Evolutionary conservation across 2,329 filamentous ascomycete species (phyloP).

Genomic region (Fusarium albosuccineum): DNA sequence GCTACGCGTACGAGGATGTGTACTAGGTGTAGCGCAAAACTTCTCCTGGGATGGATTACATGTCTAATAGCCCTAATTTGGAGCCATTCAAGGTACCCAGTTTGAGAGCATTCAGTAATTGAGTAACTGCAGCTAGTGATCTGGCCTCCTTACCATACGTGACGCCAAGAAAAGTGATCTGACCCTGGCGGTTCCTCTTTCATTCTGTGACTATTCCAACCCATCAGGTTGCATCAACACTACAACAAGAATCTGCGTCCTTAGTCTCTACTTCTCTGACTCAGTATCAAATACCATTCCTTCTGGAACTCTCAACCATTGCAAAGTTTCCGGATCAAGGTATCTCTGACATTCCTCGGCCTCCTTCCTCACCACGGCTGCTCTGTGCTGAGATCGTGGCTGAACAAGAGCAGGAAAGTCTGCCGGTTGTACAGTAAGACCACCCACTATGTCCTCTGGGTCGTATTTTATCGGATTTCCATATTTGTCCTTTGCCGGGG

Average conservation of each 20-base stretch:
- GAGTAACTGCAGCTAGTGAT: no score
- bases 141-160: no score
- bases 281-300: conserved; percentile 15
- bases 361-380: not conserved
- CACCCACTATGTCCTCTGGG: conserved; percentile 9
- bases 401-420: not conserved
- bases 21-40: conserved; percentile 3
- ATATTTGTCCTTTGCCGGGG: not conserved
- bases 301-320: conserved; percentile 14
- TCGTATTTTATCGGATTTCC: conserved; percentile 12
- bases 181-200: no score
- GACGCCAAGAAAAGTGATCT: no score
- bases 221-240: no score
- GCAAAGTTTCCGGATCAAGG: conserved; percentile 3
- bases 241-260: no score
- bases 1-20: conserved; percentile 24
- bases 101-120: no score
- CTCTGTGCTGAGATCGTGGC: not conserved
- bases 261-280: no score
- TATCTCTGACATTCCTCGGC: not conserved
- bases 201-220: no score
- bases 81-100: no score
- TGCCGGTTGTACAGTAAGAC: conserved; percentile 10
- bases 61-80: no score
- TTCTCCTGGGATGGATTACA: no score